phyloP scores from a whole-genome alignment of 2,329 filamentous ascomycete genomes.

The Fusarium globosum region DNA sequence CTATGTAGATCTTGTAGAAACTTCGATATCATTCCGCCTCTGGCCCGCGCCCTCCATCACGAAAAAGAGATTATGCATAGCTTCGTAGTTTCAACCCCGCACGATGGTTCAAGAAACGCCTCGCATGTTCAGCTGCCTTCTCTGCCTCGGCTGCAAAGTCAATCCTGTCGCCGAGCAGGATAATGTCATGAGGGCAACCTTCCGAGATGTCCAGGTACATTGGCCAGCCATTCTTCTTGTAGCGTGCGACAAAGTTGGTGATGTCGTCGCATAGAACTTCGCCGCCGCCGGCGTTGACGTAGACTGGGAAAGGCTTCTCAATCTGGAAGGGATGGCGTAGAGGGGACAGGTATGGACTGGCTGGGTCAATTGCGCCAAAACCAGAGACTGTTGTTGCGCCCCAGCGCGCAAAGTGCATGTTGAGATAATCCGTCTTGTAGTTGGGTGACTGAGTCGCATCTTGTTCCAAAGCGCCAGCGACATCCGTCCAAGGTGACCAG shows the following conservation, averaged over 20 bases:
- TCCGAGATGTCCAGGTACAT: constrained; percentile 28
- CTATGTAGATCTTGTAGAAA: neutral
- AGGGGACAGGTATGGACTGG: constrained; percentile 31
- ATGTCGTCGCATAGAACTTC: constrained; percentile 38
- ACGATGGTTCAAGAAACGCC: constrained; percentile 16
- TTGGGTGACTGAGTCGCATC: constrained; percentile 29
- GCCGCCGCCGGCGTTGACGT: constrained; percentile 26
- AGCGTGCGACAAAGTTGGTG: constrained; percentile 22
- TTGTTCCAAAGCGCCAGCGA: constrained; percentile 31
- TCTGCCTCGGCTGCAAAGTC: constrained; percentile 32
- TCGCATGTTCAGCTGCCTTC: constrained; percentile 25
- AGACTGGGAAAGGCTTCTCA: constrained; percentile 14
- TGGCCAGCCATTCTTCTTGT: constrained; percentile 30
- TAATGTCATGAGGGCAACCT: constrained; percentile 36
- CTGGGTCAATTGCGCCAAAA: constrained; percentile 22
- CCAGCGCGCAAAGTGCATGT: constrained; percentile 33
- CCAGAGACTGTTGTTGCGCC: constrained; percentile 32
- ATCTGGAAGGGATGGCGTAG: constrained; percentile 32
- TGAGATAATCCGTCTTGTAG: constrained; percentile 39
- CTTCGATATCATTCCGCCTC: neutral
- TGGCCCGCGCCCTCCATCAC: neutral
- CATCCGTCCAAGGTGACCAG: constrained; percentile 39
- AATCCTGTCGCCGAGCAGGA: constrained; percentile 28
- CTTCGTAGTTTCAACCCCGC: constrained; percentile 17
- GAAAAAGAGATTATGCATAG: neutral